Percentiles rank a stretch among this genome's conserved stretches.
Evolutionary conservation across 129 eudicot genomes (phyloP).

Genomic region (Heracleum sosnowskyi): DNA sequence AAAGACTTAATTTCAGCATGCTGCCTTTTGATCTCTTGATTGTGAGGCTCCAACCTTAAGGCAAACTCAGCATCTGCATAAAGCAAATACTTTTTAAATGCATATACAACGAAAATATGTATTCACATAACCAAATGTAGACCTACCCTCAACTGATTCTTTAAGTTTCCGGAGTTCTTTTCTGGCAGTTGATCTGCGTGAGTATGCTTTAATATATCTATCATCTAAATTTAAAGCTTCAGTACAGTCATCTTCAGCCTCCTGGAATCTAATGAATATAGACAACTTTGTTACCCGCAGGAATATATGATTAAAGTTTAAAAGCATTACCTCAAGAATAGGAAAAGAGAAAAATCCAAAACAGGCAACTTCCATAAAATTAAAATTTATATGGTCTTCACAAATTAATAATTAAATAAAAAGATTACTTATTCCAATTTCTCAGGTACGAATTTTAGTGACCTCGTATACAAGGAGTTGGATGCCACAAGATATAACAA

Average conservation of each 20-base stretch:
- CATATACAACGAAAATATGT: neutral
- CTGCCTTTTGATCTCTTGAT: conserved; percentile 89
- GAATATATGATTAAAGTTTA: neutral
- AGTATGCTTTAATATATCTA: conserved; percentile 92
- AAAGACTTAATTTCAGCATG: conserved; percentile 66
- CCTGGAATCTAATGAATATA: conserved; percentile 59
- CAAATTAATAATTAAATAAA: neutral
- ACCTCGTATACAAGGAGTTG: neutral
- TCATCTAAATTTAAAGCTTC: conserved; percentile 95
- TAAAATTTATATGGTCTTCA: neutral
- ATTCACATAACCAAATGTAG: neutral
- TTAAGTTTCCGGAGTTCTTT: conserved; percentile 87
- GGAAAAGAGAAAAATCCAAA: neutral
- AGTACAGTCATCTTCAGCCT: conserved; percentile 89
- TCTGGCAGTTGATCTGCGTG: conserved; percentile 94
- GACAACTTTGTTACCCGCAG: conserved; percentile 6
- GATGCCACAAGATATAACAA: neutral
- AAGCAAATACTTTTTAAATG: conserved; percentile 7
- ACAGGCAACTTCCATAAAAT: neutral
- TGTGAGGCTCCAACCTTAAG: conserved; percentile 83
- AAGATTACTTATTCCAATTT: neutral
- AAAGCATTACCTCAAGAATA: neutral
- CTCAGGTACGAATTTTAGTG: neutral
- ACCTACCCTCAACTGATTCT: conserved; percentile 76
- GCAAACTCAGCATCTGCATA: conserved; percentile 85